Evolutionary conservation across 2,329 filamentous ascomycete genomes (phyloP).

Genomic region (Aspergillus eucalypticola): DNA sequence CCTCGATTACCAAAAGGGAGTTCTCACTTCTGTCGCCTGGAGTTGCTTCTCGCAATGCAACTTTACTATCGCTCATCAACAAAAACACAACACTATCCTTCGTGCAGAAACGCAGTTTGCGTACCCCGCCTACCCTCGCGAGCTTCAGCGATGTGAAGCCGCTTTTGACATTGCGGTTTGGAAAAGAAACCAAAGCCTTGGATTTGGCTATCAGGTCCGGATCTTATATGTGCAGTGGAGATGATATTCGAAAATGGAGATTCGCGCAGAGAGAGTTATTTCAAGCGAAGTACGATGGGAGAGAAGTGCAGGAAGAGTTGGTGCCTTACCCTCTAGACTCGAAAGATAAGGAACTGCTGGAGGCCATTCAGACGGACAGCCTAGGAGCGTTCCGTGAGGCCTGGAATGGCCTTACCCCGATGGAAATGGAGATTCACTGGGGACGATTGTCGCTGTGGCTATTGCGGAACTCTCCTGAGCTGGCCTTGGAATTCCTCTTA

Average conservation of each 20-base stretch:
- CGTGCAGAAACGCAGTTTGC: not conserved
- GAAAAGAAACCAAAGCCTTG: not conserved
- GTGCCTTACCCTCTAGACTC: slow-evolving; percentile 14
- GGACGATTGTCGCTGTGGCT: slow-evolving; percentile 48
- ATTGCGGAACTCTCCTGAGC: slow-evolving; percentile 42
- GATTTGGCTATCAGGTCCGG: not conserved
- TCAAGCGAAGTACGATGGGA: slow-evolving; percentile 22
- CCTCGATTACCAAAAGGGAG: not conserved
- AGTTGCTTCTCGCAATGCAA: not conserved
- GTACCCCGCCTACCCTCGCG: not conserved
- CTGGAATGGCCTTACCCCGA: slow-evolving; percentile 28
- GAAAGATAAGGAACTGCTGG: slow-evolving; percentile 21
- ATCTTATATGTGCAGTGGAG: slow-evolving; percentile 21
- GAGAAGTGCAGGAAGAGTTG: not conserved
- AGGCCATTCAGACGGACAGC: slow-evolving; percentile 25
- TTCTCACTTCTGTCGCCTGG: not conserved
- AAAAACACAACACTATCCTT: not conserved
- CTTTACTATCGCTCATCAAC: not conserved
- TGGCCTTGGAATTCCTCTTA: slow-evolving; percentile 45
- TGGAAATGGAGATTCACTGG: slow-evolving; percentile 39
- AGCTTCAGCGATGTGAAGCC: not conserved
- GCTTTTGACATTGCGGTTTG: not conserved
- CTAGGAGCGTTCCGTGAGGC: slow-evolving; percentile 27
- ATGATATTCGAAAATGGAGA: slow-evolving; percentile 23
- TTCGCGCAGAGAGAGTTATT: slow-evolving; percentile 24